Conservation (phyloP, 306 rosid genomes). For the Adenanthera pavonina region DNA sequence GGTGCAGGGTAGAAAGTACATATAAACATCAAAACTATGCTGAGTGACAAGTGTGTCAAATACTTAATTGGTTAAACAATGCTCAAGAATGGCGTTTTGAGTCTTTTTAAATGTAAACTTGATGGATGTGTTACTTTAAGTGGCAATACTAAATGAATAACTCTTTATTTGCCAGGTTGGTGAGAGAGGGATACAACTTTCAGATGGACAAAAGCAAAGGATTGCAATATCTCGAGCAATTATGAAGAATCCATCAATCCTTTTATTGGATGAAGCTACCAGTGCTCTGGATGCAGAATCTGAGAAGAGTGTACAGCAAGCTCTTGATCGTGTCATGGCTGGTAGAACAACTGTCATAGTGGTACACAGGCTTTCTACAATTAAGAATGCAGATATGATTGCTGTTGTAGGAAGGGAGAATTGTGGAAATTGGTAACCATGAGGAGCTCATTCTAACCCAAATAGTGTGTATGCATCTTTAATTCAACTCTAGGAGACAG, state of each 20-base stretch:
- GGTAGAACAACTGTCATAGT: constrained; percentile 92
- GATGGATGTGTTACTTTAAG: constrained; percentile 11
- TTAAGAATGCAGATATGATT: constrained; percentile 82
- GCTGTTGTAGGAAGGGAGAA: constrained; percentile 87
- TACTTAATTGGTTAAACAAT: not conserved
- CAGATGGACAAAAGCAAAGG: constrained; percentile 97
- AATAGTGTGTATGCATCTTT: constrained; percentile 81
- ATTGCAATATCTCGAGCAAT: constrained; percentile 93
- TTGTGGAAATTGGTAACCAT: constrained; percentile 93
- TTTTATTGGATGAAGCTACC: constrained; percentile 91
- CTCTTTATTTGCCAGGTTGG: constrained; percentile 74
- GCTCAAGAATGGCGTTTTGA: not conserved
- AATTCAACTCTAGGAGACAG: constrained; percentile 74
- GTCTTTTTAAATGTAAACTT: constrained; percentile 1
- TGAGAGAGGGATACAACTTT: constrained; percentile 94
- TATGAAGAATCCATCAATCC: constrained; percentile 87
- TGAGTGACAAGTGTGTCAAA: not conserved
- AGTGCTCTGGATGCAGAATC: constrained; percentile 96
- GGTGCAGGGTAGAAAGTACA: not conserved
- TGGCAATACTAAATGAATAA: constrained; percentile 20
- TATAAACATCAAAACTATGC: not conserved
- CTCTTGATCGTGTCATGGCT: constrained; percentile 95
- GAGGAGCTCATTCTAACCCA: constrained; percentile 80
- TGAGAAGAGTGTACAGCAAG: constrained; percentile 96
- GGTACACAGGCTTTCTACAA: constrained; percentile 94